Evolutionary conservation across 768 basidiomycete species (phyloP), one percentile per base, ranked within the genome.

Genomic region (Nevesoporus exiguus): DNA sequence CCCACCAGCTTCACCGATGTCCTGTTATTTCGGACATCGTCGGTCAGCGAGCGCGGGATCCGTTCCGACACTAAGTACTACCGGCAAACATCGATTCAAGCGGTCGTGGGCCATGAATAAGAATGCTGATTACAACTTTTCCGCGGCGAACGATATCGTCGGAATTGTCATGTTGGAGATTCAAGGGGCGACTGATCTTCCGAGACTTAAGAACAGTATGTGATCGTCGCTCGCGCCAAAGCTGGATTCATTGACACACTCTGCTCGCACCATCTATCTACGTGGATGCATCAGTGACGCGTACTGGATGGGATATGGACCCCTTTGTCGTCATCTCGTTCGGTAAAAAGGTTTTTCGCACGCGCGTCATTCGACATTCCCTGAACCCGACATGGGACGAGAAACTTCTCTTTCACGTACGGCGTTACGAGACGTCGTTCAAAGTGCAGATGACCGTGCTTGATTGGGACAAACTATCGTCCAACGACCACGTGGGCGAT

Each of bases 141-240:
- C 79, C 17, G 76, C 84, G 0, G 78, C 74, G 5, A 86, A 92
- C 62, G 95, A 98, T 65, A 86, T 97, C 36, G 73, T 96, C 2
- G 96, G 96, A 0, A 93, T 98, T 54, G 95, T 98, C 34, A 90
- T 97, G 85, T 72, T 99, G 21, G 96, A 99, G 73, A 90, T 99
- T 55, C 77, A 84, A 54, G 75, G 82, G 13, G 96, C 93, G 24
- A 79, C 80, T 29, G 93, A 96, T 71, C 73, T 98, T 46, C 97
- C 97, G 0, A 80, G 80, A 66, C 73, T 93, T 54, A 87, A 84
- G 67, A 98, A 97, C 61, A 88, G 94, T 95, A 51, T 56, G 90
- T 81, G 17, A 47, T 46, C 0, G 17, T 48, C 40, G 3, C 46
- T 39, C 5, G 9, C 24, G 9, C 54, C 10, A 10, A 7, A 15